Conservation (phyloP, 2,329 filamentous ascomycete species). For the Tolypocladium inflatum region DNA sequence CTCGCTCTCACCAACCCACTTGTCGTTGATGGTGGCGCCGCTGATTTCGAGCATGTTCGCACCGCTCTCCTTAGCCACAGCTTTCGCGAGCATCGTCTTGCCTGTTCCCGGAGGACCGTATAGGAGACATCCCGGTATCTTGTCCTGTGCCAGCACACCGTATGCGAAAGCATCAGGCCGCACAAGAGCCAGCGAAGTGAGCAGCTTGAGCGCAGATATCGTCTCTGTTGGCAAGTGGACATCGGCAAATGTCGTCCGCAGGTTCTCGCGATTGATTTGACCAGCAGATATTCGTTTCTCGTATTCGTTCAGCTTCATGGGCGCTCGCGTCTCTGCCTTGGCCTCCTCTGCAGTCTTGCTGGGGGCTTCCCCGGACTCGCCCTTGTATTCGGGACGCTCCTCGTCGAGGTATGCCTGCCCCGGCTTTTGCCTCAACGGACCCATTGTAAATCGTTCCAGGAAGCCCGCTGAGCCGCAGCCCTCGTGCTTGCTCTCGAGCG, state of each 20-base stretch:
- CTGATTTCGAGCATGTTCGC: slow-evolving; percentile 77
- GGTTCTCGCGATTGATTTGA: slow-evolving; percentile 70
- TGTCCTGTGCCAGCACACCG: slow-evolving; percentile 82
- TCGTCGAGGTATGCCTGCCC: slow-evolving; percentile 20
- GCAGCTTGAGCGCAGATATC: slow-evolving; percentile 75
- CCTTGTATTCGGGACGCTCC: slow-evolving; percentile 14
- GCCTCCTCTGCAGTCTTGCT: slow-evolving; percentile 17
- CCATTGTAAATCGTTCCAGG: slow-evolving; percentile 21
- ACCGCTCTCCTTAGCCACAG: slow-evolving; percentile 58
- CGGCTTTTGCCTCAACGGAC: slow-evolving; percentile 19
- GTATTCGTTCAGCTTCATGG: slow-evolving; percentile 54
- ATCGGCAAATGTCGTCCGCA: slow-evolving; percentile 79
- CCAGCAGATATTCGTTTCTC: slow-evolving; percentile 77
- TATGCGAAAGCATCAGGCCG: slow-evolving; percentile 95
- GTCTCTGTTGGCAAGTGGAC: slow-evolving; percentile 77
- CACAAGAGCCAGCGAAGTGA: slow-evolving; percentile 78
- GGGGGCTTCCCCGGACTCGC: slow-evolving; percentile 14
- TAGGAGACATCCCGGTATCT: slow-evolving; percentile 79
- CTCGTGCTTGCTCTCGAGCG: slow-evolving; percentile 11
- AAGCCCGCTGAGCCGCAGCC: slow-evolving; percentile 15
- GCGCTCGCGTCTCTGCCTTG: slow-evolving; percentile 13
- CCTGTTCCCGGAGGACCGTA: slow-evolving; percentile 82
- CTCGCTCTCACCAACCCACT: slow-evolving; percentile 92
- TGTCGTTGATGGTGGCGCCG: slow-evolving; percentile 87
- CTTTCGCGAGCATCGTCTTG: slow-evolving; percentile 61